A percentile compares a stretch with the other conserved stretches of the same genome.
Conservation (phyloP, 768 basidiomycete species). For the Lentinula raphanica region DNA sequence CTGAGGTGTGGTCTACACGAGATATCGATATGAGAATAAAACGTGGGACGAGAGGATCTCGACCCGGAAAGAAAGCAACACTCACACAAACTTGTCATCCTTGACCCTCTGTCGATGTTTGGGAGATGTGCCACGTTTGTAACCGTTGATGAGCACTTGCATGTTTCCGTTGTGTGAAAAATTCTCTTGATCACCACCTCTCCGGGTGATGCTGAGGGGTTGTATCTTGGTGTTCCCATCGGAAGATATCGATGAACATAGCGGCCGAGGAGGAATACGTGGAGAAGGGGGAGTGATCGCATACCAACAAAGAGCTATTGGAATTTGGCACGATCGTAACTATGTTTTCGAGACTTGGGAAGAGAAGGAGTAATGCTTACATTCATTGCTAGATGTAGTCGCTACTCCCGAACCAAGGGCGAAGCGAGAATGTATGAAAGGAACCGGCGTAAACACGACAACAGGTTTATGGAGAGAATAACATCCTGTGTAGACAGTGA, state of each 20-base stretch:
- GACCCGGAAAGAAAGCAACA: conserved; percentile 19
- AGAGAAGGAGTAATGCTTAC: conserved; percentile 29
- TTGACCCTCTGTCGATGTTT: conserved; percentile 55
- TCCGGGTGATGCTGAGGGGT: not conserved
- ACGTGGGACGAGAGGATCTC: too few species aligned
- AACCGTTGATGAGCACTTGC: conserved; percentile 75
- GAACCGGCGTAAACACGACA: conserved; percentile 52
- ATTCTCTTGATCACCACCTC: too few species aligned
- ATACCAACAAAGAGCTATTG: conserved; percentile 66
- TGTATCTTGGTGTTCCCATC: not conserved
- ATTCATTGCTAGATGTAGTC: conserved; percentile 62
- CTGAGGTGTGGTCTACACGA: not conserved
- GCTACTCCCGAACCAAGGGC: conserved; percentile 21
- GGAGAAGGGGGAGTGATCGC: conserved; percentile 32
- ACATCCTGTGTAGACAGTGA: conserved; percentile 10
- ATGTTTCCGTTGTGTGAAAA: conserved; percentile 1
- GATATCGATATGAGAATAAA: not conserved
- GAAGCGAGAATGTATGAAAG: conserved; percentile 56
- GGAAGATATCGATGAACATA: not conserved
- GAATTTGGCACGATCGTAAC: not conserved
- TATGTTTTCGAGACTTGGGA: not conserved
- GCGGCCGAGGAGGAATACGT: conserved; percentile 20
- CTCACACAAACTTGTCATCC: conserved; percentile 27
- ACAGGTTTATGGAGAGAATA: conserved; percentile 47
- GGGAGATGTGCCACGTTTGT: conserved; percentile 70